Evolutionary conservation across 1,284 basidiomycete genomes (phyloP).

Genomic region (Anthracocystis panici-leucophaei): DNA sequence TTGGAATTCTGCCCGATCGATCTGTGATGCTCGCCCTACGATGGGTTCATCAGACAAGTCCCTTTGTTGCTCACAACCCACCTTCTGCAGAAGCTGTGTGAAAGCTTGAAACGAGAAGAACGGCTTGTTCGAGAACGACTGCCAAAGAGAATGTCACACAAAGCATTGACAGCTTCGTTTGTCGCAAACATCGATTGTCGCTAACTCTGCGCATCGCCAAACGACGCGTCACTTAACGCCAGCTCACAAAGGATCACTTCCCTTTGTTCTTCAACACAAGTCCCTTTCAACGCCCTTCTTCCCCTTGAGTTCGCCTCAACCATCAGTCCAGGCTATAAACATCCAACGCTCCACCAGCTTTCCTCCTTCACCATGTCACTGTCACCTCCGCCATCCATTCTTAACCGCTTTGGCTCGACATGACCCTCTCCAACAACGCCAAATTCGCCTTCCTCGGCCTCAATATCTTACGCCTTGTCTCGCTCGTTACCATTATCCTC

Average conservation of each 20-base stretch:
- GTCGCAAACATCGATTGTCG: background rate
- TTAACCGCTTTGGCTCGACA: background rate
- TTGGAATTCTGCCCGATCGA: background rate
- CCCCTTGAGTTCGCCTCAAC: background rate
- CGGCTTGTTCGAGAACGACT: background rate
- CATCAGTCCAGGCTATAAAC: too few relatives aligned
- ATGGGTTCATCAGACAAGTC: background rate
- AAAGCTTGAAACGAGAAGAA: background rate
- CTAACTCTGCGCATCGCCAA: constrained; percentile 19
- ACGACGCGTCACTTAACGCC: constrained; percentile 20
- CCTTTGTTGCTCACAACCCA: constrained; percentile 1
- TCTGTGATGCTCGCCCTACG: background rate
- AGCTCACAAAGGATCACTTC: constrained; percentile 20
- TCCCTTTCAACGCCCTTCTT: background rate
- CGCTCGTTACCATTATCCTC: constrained; percentile 39
- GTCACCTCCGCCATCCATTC: background rate
- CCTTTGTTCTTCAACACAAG: constrained; percentile 7
- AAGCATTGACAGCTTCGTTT: background rate
- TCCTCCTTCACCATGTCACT: background rate
- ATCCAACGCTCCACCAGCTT: background rate
- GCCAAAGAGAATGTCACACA: constrained; percentile 2
- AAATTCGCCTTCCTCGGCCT: constrained; percentile 45
- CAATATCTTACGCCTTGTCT: constrained; percentile 47
- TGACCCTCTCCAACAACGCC: constrained; percentile 5
- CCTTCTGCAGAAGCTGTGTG: constrained; percentile 1